Evolutionary conservation across 2,329 filamentous ascomycete genomes (phyloP).

Genomic region (Camptophora hylomeconis): DNA sequence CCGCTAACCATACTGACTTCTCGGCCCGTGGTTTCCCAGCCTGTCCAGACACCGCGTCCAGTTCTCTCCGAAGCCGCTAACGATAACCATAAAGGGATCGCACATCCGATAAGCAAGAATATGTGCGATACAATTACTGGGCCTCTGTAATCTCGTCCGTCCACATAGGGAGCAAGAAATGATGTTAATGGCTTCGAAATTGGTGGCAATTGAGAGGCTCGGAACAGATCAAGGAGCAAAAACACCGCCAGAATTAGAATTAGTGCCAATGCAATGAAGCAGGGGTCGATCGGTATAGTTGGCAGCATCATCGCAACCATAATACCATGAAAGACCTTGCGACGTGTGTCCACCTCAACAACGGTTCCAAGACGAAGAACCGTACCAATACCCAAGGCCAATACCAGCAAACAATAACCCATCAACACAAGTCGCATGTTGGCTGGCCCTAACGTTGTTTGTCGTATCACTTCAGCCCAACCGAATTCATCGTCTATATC

Average conservation of each 20-base stretch:
- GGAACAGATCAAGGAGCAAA: conserved; percentile 73
- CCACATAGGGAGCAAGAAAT: conserved; percentile 87
- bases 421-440: conserved; percentile 69
- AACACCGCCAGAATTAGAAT: conserved; percentile 70
- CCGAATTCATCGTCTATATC: conserved; percentile 23
- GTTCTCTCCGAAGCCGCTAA: conserved; percentile 55
- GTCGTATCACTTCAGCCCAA: conserved; percentile 54
- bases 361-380: conserved; percentile 63
- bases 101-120: conserved; percentile 87
- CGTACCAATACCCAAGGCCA: conserved; percentile 57
- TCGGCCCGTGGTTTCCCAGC: conserved; percentile 61
- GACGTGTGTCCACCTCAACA: conserved; percentile 85
- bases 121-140: conserved; percentile 95
- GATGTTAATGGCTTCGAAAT: conserved; percentile 71
- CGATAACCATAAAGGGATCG: conserved; percentile 83
- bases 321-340: conserved; percentile 96
- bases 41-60: conserved; percentile 43
- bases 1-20: conserved; percentile 87
- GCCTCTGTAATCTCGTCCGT: conserved; percentile 81
- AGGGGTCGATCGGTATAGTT: conserved; percentile 72
- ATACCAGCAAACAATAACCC: conserved; percentile 58
- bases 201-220: conserved; percentile 82
- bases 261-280: conserved; percentile 70
- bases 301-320: conserved; percentile 95
- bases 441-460: conserved; percentile 54